Base-by-base conservation (phyloP, 805 yeast species). In the Cyberlindnera xishuangbannaensis region DNA sequence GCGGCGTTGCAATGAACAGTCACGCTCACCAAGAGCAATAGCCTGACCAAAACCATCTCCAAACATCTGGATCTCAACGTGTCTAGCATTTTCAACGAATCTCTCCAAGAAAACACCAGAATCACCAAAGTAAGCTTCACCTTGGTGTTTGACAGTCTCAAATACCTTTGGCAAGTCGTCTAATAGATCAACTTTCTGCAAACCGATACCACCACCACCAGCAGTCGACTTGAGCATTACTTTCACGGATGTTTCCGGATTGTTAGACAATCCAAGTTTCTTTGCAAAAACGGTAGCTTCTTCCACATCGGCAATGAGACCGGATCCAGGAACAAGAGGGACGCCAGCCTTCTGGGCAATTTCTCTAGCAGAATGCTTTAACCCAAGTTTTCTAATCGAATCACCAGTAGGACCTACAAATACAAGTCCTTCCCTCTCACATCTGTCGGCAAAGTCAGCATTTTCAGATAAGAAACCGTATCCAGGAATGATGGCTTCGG, bases 161-260 rank as follows among this genome's bases (percentile, higher is more conserved):
- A 86, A 90, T 11, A 88, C 94, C 41, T 82, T 65, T 61, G 77
- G 84, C 43, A 92, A 77, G 40, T 92, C 97, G 14, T 58, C 76
- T 46, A 74, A 83, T 22, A 77, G 70, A 51, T 88, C 95, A 39
- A 88, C 97, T 55, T 87, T 83, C 59, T 90, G 97, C 48, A 90
- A 66, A 44, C 98, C 98, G 53, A 90, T 90, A 62, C 98, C 98
- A 61, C 98, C 98, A 53, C 98, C 98, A 56, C 98, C 98, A 17
- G 97, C 97, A 41, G 98, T 92, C 17, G 95, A 83, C 61, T 90
- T 90, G 31, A 92, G 84, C 97, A 90, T 90, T 21, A 90, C 76
- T 18, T 97, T 97, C 50, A 85, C 92, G 14, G 68, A 71, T 24
- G 53, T 54, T 28, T 48, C 55, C 22, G 55, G 55, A 36, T 52